A percentile compares a stretch with the other conserved stretches of the same genome.
Evolutionary conservation across 2,329 filamentous ascomycete species (phyloP).

Genomic region (Aureobasidium sp.): DNA sequence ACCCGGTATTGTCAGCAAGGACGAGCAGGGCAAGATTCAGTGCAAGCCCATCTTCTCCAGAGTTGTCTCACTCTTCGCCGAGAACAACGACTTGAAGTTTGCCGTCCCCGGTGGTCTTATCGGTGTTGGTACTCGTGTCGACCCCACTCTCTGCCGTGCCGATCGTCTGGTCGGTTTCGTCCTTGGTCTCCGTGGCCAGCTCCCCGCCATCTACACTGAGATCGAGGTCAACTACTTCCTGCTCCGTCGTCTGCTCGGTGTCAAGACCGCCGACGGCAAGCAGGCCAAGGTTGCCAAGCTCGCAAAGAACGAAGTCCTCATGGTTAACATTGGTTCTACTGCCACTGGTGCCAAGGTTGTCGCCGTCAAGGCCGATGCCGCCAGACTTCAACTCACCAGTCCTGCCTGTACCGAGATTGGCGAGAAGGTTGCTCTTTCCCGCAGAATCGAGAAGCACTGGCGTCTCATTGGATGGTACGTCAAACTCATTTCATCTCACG

Average conservation of each 20-base stretch:
- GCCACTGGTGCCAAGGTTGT: conserved; percentile 96
- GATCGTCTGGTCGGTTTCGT: conserved; percentile 99
- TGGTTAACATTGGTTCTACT: conserved; percentile 99
- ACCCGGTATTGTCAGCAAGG: conserved; percentile 95
- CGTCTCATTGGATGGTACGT: conserved; percentile 73
- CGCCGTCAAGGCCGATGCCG: conserved; percentile 94
- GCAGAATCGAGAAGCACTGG: conserved; percentile 99
- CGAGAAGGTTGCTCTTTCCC: conserved; percentile 92
- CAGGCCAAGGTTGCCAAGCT: conserved; percentile 99
- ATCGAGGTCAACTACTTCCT: conserved; percentile 99
- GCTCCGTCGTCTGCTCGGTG: conserved; percentile 84
- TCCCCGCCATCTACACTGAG: conserved; percentile 96
- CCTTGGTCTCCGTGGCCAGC: conserved; percentile 82
- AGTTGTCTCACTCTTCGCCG: conserved; percentile 90
- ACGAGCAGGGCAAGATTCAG: conserved; percentile 86
- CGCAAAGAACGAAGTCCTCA: conserved; percentile 96
- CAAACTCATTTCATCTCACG: not conserved
- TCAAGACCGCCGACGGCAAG: conserved; percentile 96
- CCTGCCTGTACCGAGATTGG: conserved; percentile 88
- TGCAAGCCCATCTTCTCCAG: conserved; percentile 96
- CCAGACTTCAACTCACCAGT: conserved; percentile 82
- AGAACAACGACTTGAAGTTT: conserved; percentile 97
- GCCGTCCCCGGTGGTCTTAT: conserved; percentile 96
- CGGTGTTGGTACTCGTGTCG: conserved; percentile 90
- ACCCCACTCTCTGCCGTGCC: conserved; percentile 95